Base-by-base conservation (phyloP, 164 flowering plant genomes). In the Magnolia kwangsiensis region DNA sequence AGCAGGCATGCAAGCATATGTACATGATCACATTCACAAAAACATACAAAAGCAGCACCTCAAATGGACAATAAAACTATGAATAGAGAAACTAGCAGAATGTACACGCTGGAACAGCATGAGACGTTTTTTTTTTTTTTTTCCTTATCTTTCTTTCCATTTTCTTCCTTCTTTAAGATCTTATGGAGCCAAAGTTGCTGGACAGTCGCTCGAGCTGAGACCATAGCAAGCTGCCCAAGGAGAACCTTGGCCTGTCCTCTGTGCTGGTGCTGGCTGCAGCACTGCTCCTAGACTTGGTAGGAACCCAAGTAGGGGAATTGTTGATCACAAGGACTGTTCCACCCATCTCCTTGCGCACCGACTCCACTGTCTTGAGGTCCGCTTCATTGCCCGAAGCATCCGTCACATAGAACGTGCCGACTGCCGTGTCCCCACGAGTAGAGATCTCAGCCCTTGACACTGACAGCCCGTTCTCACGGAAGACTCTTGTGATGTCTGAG, bases 381-480 rank as follows among this genome's bases (percentile, higher is more conserved):
- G 86, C 88, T 4, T 86, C 84, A 3, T 82, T 75, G 14, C 94
- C 97, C 1, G 95, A 85, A 19, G 86, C 81, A 72, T 89, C 97
- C 6, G 83, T 88, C 1, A 96, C 90, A 45, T 88, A 87, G 85
- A 96, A 89, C 4, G 94, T 83, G 9, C 97, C 97, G 0, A 77
- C 63, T 2, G 93, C 94, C 74, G 37, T 84, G 21, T 89, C 91
- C 0, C 90, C 96, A 0, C 80, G 77, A 0, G 81, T 87, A 8
- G 89, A 85, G 1, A 94, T 72, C 78, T 96, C 97, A 1, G 90
- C 86, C 72, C 91, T 88, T 1, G 89, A 45, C 49, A 96, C 82
- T 0, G 95, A 89, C 3, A 96, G 82, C 18, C 98, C 95, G 50
- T 87, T 85, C 78, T 96, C 98, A 1, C 99, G 84, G 74, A 94